Evolutionary conservation across 139 green algal species (phyloP).

Genomic region (Chlorella sp.): DNA sequence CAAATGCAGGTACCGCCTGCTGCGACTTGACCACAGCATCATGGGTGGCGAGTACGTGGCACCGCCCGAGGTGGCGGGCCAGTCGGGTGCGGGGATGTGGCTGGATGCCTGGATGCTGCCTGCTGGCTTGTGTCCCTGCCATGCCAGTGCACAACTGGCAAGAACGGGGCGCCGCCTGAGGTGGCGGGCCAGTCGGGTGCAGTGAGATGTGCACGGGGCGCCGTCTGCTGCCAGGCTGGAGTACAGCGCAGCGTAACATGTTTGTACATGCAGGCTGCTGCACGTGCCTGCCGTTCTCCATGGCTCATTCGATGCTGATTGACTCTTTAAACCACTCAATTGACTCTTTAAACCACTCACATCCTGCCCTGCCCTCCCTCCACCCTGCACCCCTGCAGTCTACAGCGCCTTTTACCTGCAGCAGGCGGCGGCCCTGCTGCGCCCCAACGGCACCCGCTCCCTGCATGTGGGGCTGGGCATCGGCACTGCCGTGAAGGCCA

Average conservation of each 20-base stretch:
- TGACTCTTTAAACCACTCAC: no score
- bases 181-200: no score
- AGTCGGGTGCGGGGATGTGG: neutral
- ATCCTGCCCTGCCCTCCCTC: neutral
- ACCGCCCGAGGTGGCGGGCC: constrained; percentile 14
- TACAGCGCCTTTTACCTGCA: constrained; percentile 39
- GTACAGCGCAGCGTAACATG: no score
- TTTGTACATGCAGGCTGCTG: no score
- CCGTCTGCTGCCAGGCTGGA: no score
- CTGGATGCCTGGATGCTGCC: no score
- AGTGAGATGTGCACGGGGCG: neutral
- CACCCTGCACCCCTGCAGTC: neutral
- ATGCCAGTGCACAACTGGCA: no score
- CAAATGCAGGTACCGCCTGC: constrained; percentile 36
- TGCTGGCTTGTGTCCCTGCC: no score
- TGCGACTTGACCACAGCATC: constrained; percentile 33
- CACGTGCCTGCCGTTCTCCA: no score
- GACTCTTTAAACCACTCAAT: no score
- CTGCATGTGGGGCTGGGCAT: constrained; percentile 31
- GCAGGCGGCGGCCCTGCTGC: constrained; percentile 3
- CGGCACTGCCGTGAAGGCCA: constrained; percentile 25
- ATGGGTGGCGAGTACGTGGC: constrained; percentile 31
- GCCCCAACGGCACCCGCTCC: constrained; percentile 3
- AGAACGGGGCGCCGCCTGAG: no score
- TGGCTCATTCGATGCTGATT: no score